Evolutionary conservation across 371 early-diverging fungal genomes (phyloP).

Genomic region (Rhizopus sp.): DNA sequence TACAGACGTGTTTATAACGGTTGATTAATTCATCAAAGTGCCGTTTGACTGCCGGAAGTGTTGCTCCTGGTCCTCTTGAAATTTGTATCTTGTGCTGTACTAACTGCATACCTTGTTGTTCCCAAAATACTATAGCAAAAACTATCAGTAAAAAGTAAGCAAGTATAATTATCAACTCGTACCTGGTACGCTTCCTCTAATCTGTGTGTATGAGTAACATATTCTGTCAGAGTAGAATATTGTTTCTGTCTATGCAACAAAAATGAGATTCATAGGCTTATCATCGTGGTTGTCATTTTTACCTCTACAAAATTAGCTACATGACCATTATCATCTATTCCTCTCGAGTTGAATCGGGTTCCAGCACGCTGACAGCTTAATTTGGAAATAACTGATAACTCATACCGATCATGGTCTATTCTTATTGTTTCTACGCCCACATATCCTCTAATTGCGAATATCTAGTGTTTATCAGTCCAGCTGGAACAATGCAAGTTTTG

Average conservation of each 20-base stretch:
- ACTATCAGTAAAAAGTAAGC: background rate
- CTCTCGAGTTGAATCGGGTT: conserved; percentile 94
- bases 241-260: conserved; percentile 65
- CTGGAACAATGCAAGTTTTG: background rate
- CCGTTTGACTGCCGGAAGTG: conserved; percentile 75
- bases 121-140: conserved; percentile 85
- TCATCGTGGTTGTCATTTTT: conserved; percentile 2
- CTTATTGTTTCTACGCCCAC: conserved; percentile 54
- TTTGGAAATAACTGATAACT: conserved; percentile 85
- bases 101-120: conserved; percentile 87
- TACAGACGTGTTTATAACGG: conserved; percentile 75
- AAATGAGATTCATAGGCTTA: no score
- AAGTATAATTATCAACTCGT: background rate
- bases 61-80: conserved; percentile 66
- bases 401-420: conserved; percentile 46
- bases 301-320: conserved; percentile 98
- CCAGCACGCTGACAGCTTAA: conserved; percentile 94
- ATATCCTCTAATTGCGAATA: conserved; percentile 70
- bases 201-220: conserved; percentile 74
- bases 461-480: conserved; percentile 25
- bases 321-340: conserved; percentile 95
- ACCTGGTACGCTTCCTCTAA: conserved; percentile 94
- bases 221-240: conserved; percentile 61
- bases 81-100: conserved; percentile 82
- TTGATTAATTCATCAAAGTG: conserved; percentile 80